These are phyloP conservation scores for Asterella californica DNA, from an alignment of 225 moss, liverwort and hornwort genomes.

Conservation along the genomic window DNA sequence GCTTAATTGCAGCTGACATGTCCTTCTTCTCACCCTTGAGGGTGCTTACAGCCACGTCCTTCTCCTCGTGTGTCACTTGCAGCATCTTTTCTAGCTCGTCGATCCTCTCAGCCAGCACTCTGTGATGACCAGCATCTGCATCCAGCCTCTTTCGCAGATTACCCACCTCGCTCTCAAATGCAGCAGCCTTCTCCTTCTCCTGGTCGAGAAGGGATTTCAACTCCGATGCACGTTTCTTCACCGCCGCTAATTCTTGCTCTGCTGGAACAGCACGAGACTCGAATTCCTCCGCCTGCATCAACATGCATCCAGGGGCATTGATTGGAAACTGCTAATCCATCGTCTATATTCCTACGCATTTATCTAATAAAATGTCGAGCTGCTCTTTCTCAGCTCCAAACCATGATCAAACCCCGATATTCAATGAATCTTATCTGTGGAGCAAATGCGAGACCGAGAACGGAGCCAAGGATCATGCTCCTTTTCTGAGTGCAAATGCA, in stretches of 20 bases:
- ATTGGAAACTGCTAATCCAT: too few species aligned
- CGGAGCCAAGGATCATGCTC: too few species aligned
- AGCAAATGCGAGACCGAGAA: too few species aligned
- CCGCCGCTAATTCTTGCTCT: slow-evolving; percentile 20
- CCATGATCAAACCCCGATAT: too few species aligned
- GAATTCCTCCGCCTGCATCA: slow-evolving; percentile 50
- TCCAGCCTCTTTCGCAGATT: slow-evolving; percentile 33
- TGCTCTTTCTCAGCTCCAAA: too few species aligned
- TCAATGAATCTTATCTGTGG: too few species aligned
- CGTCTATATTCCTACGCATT: too few species aligned
- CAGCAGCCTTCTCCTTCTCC: slow-evolving; percentile 45
- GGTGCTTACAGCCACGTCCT: slow-evolving; percentile 26
- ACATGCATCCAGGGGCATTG: neutral
- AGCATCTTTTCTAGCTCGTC: slow-evolving; percentile 43
- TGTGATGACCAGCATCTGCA: slow-evolving; percentile 48
- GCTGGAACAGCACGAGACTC: slow-evolving; percentile 70
- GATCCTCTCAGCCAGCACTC: slow-evolving; percentile 57
- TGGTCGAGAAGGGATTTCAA: slow-evolving; percentile 38
- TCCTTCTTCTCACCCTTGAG: slow-evolving; percentile 12
- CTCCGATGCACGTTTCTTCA: slow-evolving; percentile 32
- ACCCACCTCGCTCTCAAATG: slow-evolving; percentile 32
- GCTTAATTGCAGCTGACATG: neutral
- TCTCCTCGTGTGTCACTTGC: slow-evolving; percentile 36
- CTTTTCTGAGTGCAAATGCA: too few species aligned
- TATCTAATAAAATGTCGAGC: too few species aligned